A percentile compares a stretch with the other conserved stretches of the same genome.
These are phyloP conservation scores for Macrophomina pseudophaseolina DNA, from an alignment of 2,329 filamentous ascomycete genomes.

Conservation along the genomic window DNA sequence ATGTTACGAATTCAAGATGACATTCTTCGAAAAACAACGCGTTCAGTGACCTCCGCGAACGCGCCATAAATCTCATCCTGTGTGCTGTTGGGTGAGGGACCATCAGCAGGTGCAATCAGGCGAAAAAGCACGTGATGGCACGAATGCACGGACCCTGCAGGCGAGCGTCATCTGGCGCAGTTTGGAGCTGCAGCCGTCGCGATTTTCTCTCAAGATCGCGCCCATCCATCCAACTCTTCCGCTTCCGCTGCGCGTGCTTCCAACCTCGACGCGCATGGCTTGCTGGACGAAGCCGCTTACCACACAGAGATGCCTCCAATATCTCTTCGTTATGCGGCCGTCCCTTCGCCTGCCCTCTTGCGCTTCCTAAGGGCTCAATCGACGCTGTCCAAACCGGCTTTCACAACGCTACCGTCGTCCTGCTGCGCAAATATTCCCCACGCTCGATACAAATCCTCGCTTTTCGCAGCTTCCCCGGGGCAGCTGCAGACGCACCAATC, in stretches of 20 bases:
- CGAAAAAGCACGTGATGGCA: not conserved
- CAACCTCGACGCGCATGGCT: constrained; percentile 16
- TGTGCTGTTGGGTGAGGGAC: too few species aligned
- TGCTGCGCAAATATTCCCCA: constrained; percentile 5
- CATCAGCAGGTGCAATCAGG: too few species aligned
- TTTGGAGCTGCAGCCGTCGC: constrained; percentile 1
- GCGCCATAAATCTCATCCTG: too few species aligned
- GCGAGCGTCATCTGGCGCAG: constrained; percentile 1
- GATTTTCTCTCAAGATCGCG: constrained; percentile 14
- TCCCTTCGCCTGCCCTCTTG: constrained; percentile 44
- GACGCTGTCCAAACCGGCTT: not conserved
- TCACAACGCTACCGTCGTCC: not conserved
- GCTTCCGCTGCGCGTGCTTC: constrained; percentile 5
- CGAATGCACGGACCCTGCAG: constrained; percentile 1
- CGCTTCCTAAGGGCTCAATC: constrained; percentile 45
- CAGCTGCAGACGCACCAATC: not conserved
- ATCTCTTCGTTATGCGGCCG: constrained; percentile 38
- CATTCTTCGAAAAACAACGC: too few species aligned
- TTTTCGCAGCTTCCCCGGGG: not conserved
- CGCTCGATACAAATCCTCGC: not conserved
- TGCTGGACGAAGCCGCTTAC: not conserved
- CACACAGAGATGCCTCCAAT: constrained; percentile 41
- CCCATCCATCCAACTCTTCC: not conserved
- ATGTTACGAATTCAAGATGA: not conserved
- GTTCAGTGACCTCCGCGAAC: too few species aligned